Evolutionary conservation across 495 filamentous ascomycete species (phyloP).

Genomic region (Delitschia confertaspora): DNA sequence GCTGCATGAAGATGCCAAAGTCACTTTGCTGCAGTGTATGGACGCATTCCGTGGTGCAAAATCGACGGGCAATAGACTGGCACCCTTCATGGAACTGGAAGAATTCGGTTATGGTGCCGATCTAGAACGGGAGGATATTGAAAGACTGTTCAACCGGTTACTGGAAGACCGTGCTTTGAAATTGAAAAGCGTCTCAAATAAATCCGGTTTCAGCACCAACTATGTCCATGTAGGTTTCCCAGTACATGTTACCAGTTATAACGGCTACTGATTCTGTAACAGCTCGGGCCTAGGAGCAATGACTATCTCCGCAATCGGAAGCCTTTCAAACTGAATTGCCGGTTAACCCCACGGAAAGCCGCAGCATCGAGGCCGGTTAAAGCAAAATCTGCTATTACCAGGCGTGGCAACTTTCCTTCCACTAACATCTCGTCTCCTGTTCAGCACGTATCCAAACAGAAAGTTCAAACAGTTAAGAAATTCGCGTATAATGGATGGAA

Average conservation of each 20-base stretch:
- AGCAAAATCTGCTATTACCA: slow-evolving; percentile 23
- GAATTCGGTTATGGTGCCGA: slow-evolving; percentile 48
- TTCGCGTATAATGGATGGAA: slow-evolving; percentile 29
- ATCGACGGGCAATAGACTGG: slow-evolving; percentile 45
- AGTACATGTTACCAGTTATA: slow-evolving; percentile 1
- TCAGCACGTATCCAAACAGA: slow-evolving; percentile 45
- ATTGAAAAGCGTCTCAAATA: slow-evolving; percentile 54
- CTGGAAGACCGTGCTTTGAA: slow-evolving; percentile 52
- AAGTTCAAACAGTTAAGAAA: slow-evolving; percentile 36
- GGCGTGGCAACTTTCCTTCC: slow-evolving; percentile 47
- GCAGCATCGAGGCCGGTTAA: slow-evolving; percentile 35
- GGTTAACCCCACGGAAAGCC: slow-evolving; percentile 40
- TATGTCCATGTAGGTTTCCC: slow-evolving; percentile 46
- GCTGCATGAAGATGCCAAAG: slow-evolving; percentile 32
- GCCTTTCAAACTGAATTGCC: slow-evolving; percentile 51
- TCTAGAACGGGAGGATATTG: slow-evolving; percentile 51
- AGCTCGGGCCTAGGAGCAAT: slow-evolving; percentile 45
- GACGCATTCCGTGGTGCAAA: slow-evolving; percentile 53
- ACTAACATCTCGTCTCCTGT: slow-evolving; percentile 84
- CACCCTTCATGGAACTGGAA: slow-evolving; percentile 32
- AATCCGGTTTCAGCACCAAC: slow-evolving; percentile 46
- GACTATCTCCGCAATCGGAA: slow-evolving; percentile 45
- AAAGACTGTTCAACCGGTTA: slow-evolving; percentile 56
- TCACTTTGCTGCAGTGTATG: slow-evolving; percentile 48
- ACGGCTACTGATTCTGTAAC: too few relatives aligned